A percentile compares a stretch with the other conserved stretches of the same genome.
Conservation (phyloP, 192 early-diverging fungal species). For the Entomortierella chlamydospora region DNA sequence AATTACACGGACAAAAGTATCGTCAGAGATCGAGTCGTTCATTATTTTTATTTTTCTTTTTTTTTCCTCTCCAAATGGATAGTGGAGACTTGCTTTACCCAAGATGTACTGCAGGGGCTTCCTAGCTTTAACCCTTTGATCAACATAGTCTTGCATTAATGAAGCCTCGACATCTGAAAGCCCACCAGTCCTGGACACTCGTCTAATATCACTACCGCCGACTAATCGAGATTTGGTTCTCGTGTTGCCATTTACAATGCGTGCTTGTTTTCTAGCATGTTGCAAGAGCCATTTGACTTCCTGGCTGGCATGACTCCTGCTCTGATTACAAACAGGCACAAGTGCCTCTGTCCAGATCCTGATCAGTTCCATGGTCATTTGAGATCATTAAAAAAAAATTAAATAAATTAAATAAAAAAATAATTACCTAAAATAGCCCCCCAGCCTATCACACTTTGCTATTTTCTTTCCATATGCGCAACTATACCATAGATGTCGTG, state of each 20-base stretch:
- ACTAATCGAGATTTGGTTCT: neutral
- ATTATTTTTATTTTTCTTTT: neutral
- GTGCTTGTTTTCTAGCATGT: constrained; percentile 32
- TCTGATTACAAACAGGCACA: constrained; percentile 50
- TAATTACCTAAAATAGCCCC: too few species aligned
- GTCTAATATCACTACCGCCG: neutral
- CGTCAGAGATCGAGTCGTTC: too few species aligned
- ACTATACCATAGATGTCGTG: too few species aligned
- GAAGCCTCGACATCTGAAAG: constrained; percentile 37
- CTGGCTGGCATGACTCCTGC: constrained; percentile 50
- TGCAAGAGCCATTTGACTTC: constrained; percentile 56
- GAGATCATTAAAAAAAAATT: too few species aligned
- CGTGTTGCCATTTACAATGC: neutral
- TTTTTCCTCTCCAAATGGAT: neutral
- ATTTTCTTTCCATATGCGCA: too few species aligned
- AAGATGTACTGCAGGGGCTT: constrained; percentile 96
- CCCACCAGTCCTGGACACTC: neutral
- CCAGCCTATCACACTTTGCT: too few species aligned
- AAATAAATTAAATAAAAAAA: too few species aligned
- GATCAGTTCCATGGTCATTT: constrained; percentile 13
- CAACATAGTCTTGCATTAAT: constrained; percentile 56
- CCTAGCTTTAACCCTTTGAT: constrained; percentile 67
- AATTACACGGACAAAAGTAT: neutral
- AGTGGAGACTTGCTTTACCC: constrained; percentile 29
- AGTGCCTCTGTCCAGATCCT: constrained; percentile 42